These are phyloP conservation scores for Picochlorum sp. DNA, from an alignment of 139 green algal genomes.

Conservation along the genomic window DNA sequence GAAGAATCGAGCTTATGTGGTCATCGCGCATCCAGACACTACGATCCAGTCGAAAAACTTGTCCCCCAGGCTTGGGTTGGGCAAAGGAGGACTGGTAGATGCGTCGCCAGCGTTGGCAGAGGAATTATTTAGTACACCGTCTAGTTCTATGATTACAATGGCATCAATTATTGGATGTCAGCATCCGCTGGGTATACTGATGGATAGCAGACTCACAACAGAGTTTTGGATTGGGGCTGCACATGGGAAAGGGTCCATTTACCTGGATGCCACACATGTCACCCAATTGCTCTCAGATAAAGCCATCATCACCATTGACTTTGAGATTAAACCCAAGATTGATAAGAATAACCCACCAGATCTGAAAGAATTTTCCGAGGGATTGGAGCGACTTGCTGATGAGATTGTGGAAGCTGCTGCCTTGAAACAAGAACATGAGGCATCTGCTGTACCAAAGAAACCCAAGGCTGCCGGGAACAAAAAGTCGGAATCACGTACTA, in stretches of 20 bases:
- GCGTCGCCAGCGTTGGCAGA: constrained; percentile 40
- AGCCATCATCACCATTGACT: constrained; percentile 46
- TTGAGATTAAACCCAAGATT: constrained; percentile 51
- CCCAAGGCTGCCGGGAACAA: background rate
- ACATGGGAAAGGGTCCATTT: background rate
- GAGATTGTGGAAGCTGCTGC: background rate
- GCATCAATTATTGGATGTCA: constrained; percentile 35
- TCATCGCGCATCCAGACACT: constrained; percentile 43
- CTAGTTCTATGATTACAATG: constrained; percentile 58
- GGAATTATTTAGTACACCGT: constrained; percentile 39
- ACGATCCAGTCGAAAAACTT: constrained; percentile 61
- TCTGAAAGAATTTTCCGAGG: constrained; percentile 41
- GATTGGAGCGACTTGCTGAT: constrained; percentile 4
- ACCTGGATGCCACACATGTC: background rate
- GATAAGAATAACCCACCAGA: constrained; percentile 57
- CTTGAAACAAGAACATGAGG: background rate
- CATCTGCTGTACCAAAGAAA: background rate
- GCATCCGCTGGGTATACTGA: constrained; percentile 42
- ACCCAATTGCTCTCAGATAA: constrained; percentile 11
- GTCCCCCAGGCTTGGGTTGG: constrained; percentile 43
- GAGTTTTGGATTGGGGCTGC: constrained; percentile 51
- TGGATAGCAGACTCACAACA: constrained; percentile 40
- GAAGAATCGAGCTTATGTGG: constrained; percentile 51
- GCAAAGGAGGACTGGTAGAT: constrained; percentile 50
- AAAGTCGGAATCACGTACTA: no score